Conservation (phyloP, 23 red algal genomes). For the Gracilariopsis chorda region DNA sequence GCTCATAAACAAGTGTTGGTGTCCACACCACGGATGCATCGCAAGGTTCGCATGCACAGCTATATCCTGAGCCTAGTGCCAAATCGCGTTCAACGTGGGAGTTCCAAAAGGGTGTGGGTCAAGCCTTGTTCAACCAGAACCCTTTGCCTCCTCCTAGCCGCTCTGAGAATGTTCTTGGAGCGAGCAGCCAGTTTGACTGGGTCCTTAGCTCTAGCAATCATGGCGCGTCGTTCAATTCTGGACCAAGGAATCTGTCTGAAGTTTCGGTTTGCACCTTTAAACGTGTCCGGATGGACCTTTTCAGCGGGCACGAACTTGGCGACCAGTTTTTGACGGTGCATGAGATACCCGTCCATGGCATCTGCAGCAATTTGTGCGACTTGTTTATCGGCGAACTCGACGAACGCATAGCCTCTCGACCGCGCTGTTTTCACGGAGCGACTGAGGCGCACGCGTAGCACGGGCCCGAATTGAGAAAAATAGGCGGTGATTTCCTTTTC, state of each 20-base stretch:
- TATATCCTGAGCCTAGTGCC: not conserved
- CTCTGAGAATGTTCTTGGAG: constrained; percentile 34
- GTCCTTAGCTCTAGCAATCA: constrained; percentile 13
- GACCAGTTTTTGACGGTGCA: constrained; percentile 86
- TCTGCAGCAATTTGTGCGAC: constrained; percentile 75
- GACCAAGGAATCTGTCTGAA: constrained; percentile 56
- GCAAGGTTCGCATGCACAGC: not conserved
- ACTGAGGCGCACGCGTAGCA: constrained; percentile 72
- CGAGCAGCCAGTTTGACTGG: constrained; percentile 44
- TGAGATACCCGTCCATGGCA: constrained; percentile 96
- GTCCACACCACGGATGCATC: too few relatives aligned
- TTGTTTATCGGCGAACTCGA: constrained; percentile 78
- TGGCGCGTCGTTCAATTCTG: constrained; percentile 13
- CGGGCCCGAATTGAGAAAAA: constrained; percentile 91
- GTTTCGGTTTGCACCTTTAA: constrained; percentile 1
- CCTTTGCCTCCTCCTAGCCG: not conserved
- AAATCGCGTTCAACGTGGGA: not conserved
- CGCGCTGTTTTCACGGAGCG: constrained; percentile 64
- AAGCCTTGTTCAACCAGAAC: not conserved
- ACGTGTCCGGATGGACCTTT: constrained; percentile 57
- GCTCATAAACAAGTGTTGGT: too few relatives aligned
- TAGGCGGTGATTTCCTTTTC: constrained; percentile 83
- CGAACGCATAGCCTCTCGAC: constrained; percentile 85
- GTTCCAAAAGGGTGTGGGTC: constrained; percentile 11
- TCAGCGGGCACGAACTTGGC: constrained; percentile 70